phyloP scores from a whole-genome alignment of 2,329 filamentous ascomycete genomes.

The Hypoxylon rubiginosum region DNA sequence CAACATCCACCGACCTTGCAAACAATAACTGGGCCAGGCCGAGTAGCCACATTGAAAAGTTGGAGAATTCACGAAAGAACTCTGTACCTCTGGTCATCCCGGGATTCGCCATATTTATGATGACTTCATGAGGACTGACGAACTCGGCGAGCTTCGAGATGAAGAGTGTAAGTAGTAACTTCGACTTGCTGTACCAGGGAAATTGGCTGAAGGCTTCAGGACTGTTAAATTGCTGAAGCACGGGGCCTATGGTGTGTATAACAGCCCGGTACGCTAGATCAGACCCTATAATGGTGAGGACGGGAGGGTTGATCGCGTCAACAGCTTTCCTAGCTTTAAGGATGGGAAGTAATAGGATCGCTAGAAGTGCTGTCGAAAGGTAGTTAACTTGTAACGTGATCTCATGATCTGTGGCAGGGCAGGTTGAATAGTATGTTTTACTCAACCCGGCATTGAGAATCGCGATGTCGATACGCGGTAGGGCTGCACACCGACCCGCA shows the following conservation, averaged over 20 bases:
- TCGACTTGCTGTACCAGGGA: constrained; percentile 41
- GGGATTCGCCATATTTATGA: constrained; percentile 43
- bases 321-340: constrained; percentile 27
- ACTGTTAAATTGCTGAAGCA: constrained; percentile 33
- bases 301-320: constrained; percentile 43
- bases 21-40: constrained; percentile 13
- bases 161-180: constrained; percentile 44
- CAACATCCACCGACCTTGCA: constrained; percentile 23
- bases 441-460: constrained; percentile 61
- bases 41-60: constrained; percentile 7
- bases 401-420: constrained; percentile 55
- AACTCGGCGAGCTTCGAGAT: constrained; percentile 39
- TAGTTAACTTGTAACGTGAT: constrained; percentile 58
- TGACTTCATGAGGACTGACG: constrained; percentile 37
- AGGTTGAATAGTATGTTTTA: constrained; percentile 37
- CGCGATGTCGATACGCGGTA: constrained; percentile 58
- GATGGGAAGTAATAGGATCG: constrained; percentile 29
- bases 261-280: constrained; percentile 42
- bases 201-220: constrained; percentile 24
- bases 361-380: constrained; percentile 53
- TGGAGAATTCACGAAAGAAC: constrained; percentile 19
- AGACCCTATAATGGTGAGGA: constrained; percentile 49
- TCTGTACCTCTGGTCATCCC: constrained; percentile 35
- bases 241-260: constrained; percentile 34
- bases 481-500: constrained; percentile 48